Conservation (phyloP, 139 green algal genomes). For the Tetratostichococcus sp. region DNA sequence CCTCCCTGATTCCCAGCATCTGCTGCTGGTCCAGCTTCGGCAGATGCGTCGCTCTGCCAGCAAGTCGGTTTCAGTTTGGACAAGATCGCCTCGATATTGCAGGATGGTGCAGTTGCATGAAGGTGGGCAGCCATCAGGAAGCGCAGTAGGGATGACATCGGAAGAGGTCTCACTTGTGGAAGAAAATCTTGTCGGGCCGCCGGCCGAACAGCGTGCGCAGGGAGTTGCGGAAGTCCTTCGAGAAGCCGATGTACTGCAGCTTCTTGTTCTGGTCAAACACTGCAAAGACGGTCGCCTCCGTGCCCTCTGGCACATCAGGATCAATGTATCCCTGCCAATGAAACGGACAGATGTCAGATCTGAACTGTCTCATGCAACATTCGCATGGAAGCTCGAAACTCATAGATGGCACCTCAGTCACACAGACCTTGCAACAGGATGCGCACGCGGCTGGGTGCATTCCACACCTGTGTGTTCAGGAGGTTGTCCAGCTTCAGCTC, state of each 20-base stretch:
- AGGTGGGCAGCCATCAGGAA: too few relatives aligned
- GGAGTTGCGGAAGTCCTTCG: constrained; percentile 69
- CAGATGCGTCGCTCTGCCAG: constrained; percentile 44
- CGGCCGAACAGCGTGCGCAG: constrained; percentile 75
- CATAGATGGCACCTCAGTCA: too few relatives aligned
- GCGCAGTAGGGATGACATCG: too few relatives aligned
- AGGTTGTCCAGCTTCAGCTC: constrained; percentile 13
- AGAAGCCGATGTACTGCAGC: constrained; percentile 92
- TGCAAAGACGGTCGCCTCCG: constrained; percentile 73
- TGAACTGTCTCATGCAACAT: too few relatives aligned
- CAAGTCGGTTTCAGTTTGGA: not conserved
- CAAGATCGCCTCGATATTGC: too few relatives aligned
- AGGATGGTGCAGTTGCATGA: too few relatives aligned
- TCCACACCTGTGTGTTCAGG: constrained; percentile 27
- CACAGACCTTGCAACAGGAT: too few relatives aligned
- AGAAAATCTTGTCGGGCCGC: constrained; percentile 76
- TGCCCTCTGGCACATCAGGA: constrained; percentile 32
- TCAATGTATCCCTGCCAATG: constrained; percentile 43
- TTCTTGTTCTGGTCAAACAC: constrained; percentile 76
- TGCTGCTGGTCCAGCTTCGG: constrained; percentile 63
- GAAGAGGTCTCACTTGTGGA: constrained; percentile 56
- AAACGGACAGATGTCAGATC: not conserved
- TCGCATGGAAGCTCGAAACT: too few relatives aligned
- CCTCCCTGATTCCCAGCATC: constrained; percentile 64
- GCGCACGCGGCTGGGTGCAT: too few relatives aligned